Base-by-base conservation (phyloP, 176 grass and related monocot species). In the Areca catechu region DNA sequence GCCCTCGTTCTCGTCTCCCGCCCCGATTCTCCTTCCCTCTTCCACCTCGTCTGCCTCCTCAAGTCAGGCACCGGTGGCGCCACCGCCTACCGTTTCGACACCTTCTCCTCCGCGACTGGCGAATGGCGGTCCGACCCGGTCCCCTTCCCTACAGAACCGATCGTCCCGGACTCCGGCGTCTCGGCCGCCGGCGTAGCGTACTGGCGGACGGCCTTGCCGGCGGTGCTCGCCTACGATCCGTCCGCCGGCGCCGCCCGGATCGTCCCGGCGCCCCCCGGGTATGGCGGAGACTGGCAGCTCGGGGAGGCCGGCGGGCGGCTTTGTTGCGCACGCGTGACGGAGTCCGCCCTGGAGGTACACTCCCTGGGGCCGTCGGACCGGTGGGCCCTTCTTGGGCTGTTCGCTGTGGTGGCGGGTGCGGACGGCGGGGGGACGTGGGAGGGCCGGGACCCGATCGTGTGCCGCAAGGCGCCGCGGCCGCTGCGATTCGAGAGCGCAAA, bases 401-500 rank as follows among this genome's bases (percentile, higher is more conserved):
- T 72, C 15, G 57, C 58, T 1, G 24, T 62, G 14, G 58, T 20
- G 12, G 50, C 43, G 0, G 49, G 9, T 18, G 49, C 16, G 18
- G 50, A 20, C 15, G 25, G 5, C 19, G 70, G 43, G 3, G 70
- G 10, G 16, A 50, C 53, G 24, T 19, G n/a, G 49, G 69, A 61
- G 17, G 59, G 18, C 70, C 19, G 49, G 17, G 58, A 72, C 12
- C 57, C 69, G 4, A 61, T 72, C 19, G 4, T 52, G 5, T 72
- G 70, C 70, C 61, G 15, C 19, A 58, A 62, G 49, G 22, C 19
- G 48, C 70, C 70, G 24, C 19, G 58, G 24, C 70, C 70, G 19
- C 28, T 72, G 58, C 37, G 70, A 47, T 72, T 72, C 47, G 49
- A 72, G 58, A 72, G 70, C 58, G 50, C 58, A 25, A 62, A 72